Conservation (phyloP, 805 yeast genomes). For the Teunomyces funiuensis region DNA sequence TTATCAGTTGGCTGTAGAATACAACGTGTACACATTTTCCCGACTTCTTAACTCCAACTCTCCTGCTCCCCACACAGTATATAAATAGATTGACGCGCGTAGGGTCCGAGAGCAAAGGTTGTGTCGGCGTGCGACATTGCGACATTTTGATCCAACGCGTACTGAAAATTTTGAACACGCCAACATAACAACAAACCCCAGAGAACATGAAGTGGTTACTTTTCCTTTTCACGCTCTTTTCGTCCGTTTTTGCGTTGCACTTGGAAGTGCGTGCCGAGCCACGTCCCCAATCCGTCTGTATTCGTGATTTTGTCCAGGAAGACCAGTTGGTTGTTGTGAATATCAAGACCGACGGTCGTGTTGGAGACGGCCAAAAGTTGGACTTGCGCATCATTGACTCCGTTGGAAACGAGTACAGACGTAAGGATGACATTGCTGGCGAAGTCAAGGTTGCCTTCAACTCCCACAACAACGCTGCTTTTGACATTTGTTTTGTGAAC, state of each 20-base stretch:
- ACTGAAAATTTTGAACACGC: conserved; percentile 17
- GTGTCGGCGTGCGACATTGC: conserved; percentile 1
- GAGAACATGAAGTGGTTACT: conserved; percentile 12
- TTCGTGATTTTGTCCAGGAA: conserved; percentile 85
- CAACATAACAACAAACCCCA: conserved; percentile 1
- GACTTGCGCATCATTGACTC: conserved; percentile 69
- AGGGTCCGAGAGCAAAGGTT: background rate
- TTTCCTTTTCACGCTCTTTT: conserved; percentile 16
- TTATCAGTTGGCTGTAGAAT: too few relatives aligned
- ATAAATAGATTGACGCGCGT: background rate
- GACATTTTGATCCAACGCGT: conserved; percentile 10
- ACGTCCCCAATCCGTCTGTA: conserved; percentile 65
- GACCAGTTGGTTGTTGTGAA: conserved; percentile 88
- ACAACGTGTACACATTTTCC: too few relatives aligned
- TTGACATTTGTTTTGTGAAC: conserved; percentile 91
- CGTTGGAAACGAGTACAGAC: conserved; percentile 77
- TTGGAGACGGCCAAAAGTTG: conserved; percentile 86
- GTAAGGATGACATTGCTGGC: conserved; percentile 75
- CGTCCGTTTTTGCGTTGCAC: conserved; percentile 42
- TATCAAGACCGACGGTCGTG: conserved; percentile 67
- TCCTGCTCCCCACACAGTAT: too few relatives aligned
- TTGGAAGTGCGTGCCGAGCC: conserved; percentile 52
- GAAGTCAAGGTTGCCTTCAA: conserved; percentile 77
- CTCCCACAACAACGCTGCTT: conserved; percentile 75
- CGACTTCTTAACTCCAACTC: too few relatives aligned